Conservation (phyloP, 2,329 filamentous ascomycete genomes). For the Botryosphaeria dothidea region DNA sequence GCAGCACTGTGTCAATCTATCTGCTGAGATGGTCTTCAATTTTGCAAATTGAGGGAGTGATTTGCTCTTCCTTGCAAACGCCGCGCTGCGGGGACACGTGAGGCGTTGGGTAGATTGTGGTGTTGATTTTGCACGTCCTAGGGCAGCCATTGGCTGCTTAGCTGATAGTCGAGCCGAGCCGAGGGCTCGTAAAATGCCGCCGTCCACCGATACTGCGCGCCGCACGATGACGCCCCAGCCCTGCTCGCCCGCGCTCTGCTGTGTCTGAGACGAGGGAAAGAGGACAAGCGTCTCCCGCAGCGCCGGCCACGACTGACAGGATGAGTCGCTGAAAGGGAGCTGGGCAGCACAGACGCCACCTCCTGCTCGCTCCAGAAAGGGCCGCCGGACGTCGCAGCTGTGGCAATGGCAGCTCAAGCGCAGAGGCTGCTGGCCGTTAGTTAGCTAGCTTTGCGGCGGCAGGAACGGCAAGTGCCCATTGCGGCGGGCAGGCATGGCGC, state of each 20-base stretch:
- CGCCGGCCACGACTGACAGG: background rate
- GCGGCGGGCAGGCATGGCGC: background rate
- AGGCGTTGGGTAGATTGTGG: background rate
- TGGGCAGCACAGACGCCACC: constrained; percentile 5
- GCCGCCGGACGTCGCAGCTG: background rate
- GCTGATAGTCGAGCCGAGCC: constrained; percentile 19
- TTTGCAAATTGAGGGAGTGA: constrained; percentile 5
- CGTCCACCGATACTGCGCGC: background rate
- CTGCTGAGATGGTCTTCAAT: background rate
- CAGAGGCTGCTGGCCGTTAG: background rate
- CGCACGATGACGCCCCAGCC: constrained; percentile 4
- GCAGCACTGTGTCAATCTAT: constrained; percentile 1
- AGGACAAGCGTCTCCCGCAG: background rate
- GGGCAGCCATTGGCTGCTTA: constrained; percentile 7
- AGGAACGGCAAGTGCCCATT: background rate
- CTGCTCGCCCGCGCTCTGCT: background rate
- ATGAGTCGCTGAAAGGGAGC: background rate
- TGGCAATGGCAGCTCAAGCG: background rate
- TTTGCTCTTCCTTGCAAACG: background rate
- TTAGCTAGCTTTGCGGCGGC: background rate
- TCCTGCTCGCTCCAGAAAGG: background rate
- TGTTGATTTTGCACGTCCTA: constrained; percentile 2
- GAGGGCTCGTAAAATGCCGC: constrained; percentile 10
- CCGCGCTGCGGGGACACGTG: background rate
- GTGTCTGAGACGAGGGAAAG: background rate